These are phyloP conservation scores for Ganoderma multipileum DNA, from an alignment of 1,284 basidiomycete species.

Conservation along the genomic window DNA sequence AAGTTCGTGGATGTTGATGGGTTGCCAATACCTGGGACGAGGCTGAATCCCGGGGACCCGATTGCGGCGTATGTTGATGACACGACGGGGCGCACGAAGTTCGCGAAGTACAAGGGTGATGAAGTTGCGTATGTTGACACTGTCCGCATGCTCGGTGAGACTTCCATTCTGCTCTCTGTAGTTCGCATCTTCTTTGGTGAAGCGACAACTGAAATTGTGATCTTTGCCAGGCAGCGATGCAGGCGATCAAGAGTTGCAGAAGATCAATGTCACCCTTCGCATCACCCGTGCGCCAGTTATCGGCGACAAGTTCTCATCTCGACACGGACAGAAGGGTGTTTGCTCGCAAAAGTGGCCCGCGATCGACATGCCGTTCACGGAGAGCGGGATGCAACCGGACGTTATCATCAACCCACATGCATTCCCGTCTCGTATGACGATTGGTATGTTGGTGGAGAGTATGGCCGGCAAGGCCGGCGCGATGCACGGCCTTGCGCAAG, in stretches of 20 bases:
- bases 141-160: conserved; percentile 87
- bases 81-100: conserved; percentile 81
- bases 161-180: neutral
- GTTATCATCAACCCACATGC: conserved; percentile 99
- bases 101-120: conserved; percentile 98
- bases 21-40: conserved; percentile 80
- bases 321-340: conserved; percentile 99
- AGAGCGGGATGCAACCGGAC: conserved; percentile 99
- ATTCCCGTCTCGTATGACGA: conserved; percentile 99
- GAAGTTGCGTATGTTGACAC: conserved; percentile 92
- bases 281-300: conserved; percentile 97
- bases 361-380: conserved; percentile 98
- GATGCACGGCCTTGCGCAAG: conserved; percentile 97
- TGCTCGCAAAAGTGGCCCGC: conserved; percentile 99
- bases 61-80: conserved; percentile 92
- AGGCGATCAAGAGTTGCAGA: conserved; percentile 89
- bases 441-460: conserved; percentile 99
- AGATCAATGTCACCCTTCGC: conserved; percentile 93
- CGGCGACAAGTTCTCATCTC: conserved; percentile 98
- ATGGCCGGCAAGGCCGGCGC: conserved; percentile 99
- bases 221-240: conserved; percentile 74
- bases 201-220: neutral
- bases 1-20: conserved; percentile 87
- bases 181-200: neutral
- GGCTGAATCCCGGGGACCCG: conserved; percentile 78